phyloP scores from a whole-genome alignment of 129 eudicot species.

The Flaveria trinervia region DNA sequence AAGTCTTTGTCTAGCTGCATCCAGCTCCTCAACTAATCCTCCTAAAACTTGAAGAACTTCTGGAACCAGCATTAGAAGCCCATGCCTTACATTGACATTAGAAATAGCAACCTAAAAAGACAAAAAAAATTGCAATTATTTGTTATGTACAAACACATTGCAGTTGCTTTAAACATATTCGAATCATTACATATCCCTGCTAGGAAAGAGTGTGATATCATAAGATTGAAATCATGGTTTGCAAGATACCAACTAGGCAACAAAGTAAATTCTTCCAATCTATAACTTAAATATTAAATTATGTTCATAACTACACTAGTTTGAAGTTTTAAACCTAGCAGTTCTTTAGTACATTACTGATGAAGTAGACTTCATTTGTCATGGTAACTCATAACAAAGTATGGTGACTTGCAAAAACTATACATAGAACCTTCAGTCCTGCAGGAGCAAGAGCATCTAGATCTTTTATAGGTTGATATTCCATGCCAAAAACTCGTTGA shows the following conservation, averaged over 20 bases:
- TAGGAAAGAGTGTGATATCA: background rate
- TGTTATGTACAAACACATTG: background rate
- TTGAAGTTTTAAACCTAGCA: background rate
- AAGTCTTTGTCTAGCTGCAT: conserved; percentile 81
- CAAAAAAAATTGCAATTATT: background rate
- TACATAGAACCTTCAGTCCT: conserved; percentile 69
- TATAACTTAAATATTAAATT: background rate
- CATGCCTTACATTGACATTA: conserved; percentile 76
- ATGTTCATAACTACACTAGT: conserved; percentile 6
- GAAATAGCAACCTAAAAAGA: conserved; percentile 60
- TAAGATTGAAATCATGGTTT: background rate
- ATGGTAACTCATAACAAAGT: background rate
- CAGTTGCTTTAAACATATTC: background rate
- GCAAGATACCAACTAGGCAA: conserved; percentile 9
- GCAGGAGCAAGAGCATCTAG: conserved; percentile 79
- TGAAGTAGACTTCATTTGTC: background rate
- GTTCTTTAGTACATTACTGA: background rate
- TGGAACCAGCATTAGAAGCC: conserved; percentile 87
- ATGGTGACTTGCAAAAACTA: background rate
- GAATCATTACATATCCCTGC: background rate
- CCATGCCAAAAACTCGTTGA: conserved; percentile 94
- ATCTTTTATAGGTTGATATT: conserved; percentile 81
- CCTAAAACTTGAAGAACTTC: conserved; percentile 87
- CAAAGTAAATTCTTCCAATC: background rate
- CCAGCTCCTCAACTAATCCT: conserved; percentile 79